These are phyloP conservation scores for Tylopilus felleus DNA, from an alignment of 768 basidiomycete species.

Conservation along the genomic window DNA sequence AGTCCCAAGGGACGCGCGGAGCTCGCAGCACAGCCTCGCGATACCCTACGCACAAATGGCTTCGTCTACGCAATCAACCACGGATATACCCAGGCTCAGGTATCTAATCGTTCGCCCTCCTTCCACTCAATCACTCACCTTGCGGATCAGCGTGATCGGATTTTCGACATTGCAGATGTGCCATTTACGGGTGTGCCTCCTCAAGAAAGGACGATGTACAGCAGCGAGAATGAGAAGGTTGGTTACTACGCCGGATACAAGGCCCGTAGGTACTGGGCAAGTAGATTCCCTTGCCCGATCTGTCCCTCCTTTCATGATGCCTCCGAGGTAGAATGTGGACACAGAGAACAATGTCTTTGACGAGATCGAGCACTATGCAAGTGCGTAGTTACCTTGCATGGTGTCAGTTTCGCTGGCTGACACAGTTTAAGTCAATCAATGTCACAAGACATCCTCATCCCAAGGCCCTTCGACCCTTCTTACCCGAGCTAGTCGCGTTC, in stretches of 20 bases:
- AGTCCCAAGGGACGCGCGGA: constrained; percentile 40
- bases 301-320: not conserved
- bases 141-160: constrained; percentile 38
- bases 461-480: constrained; percentile 41
- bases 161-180: constrained; percentile 47
- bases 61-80: constrained; percentile 41
- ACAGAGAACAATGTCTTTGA: constrained; percentile 50
- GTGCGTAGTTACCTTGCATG: constrained; percentile 33
- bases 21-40: constrained; percentile 40
- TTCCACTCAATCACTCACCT: constrained; percentile 11
- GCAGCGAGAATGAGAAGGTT: constrained; percentile 35
- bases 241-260: constrained; percentile 53
- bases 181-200: constrained; percentile 40
- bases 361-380: constrained; percentile 59
- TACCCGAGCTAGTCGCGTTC: constrained; percentile 52
- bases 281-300: not conserved
- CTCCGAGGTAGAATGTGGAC: constrained; percentile 47
- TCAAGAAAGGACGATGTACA: constrained; percentile 41
- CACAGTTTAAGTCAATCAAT: constrained; percentile 41
- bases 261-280: constrained; percentile 45
- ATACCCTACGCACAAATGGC: constrained; percentile 43
- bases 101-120: constrained; percentile 1
- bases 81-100: constrained; percentile 39
- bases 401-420: not conserved
- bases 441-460: constrained; percentile 47